These are phyloP conservation scores for Colletotrichum musicola DNA, from an alignment of 2,329 filamentous ascomycete genomes.

Conservation along the genomic window DNA sequence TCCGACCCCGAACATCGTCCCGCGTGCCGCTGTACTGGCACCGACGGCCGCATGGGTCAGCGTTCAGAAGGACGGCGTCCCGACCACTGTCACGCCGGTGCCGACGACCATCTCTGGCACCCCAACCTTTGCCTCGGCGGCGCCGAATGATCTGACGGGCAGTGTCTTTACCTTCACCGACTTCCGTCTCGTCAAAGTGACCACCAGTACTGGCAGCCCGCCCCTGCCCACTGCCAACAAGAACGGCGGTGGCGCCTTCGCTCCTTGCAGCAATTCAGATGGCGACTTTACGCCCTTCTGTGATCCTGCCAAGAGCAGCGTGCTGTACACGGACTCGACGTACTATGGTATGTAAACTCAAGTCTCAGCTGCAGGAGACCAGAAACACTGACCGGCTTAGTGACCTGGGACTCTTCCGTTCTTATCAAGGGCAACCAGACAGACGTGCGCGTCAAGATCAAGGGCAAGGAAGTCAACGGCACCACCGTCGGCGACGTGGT, in stretches of 20 bases:
- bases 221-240: constrained; percentile 59
- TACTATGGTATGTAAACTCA: constrained; percentile 62
- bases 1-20: constrained; percentile 42
- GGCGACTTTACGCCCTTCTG: constrained; percentile 65
- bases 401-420: constrained; percentile 68
- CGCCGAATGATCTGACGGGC: constrained; percentile 62
- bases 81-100: constrained; percentile 64
- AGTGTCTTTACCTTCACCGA: constrained; percentile 54
- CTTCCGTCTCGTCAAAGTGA: constrained; percentile 51
- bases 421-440: constrained; percentile 59
- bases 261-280: constrained; percentile 62
- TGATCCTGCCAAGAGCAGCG: constrained; percentile 57
- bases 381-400: constrained; percentile 48
- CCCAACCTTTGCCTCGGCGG: constrained; percentile 52
- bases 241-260: constrained; percentile 61
- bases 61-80: constrained; percentile 60
- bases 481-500: constrained; percentile 44
- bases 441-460: constrained; percentile 46
- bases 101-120: constrained; percentile 60
- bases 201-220: constrained; percentile 57
- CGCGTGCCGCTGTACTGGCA: constrained; percentile 41
- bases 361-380: neutral
- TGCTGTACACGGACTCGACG: constrained; percentile 58
- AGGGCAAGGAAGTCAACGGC: constrained; percentile 56
- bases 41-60: constrained; percentile 64